A percentile compares a stretch with the other conserved stretches of the same genome.
These are phyloP conservation scores for Zancudomyces culisetae DNA, from an alignment of 371 early-diverging fungal species.

Conservation along the genomic window DNA sequence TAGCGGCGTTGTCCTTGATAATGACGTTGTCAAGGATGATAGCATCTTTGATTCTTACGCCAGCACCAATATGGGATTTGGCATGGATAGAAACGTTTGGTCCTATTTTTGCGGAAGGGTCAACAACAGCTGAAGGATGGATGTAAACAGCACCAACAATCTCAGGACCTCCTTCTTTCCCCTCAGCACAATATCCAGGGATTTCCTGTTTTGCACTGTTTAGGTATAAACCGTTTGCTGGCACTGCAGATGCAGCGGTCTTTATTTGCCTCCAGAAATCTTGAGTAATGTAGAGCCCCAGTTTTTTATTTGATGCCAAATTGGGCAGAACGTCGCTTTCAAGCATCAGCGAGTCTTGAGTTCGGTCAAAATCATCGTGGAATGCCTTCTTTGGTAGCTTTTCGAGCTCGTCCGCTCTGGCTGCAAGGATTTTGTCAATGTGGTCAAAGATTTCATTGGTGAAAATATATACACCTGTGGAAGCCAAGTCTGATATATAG, in stretches of 20 bases:
- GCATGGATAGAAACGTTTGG: slow-evolving; percentile 93
- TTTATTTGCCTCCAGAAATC: slow-evolving; percentile 91
- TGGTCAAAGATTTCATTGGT: slow-evolving; percentile 61
- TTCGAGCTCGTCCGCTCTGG: slow-evolving; percentile 29
- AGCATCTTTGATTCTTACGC: slow-evolving; percentile 86
- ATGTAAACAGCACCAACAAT: slow-evolving; percentile 81
- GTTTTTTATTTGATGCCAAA: slow-evolving; percentile 56
- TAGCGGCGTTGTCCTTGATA: slow-evolving; percentile 62
- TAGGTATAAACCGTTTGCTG: slow-evolving; percentile 76
- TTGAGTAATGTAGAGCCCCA: slow-evolving; percentile 56
- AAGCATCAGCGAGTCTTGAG: slow-evolving; percentile 56
- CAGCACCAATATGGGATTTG: slow-evolving; percentile 79
- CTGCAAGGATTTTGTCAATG: slow-evolving; percentile 57
- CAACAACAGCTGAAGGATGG: slow-evolving; percentile 81
- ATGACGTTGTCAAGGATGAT: slow-evolving; percentile 88
- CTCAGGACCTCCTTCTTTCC: slow-evolving; percentile 38
- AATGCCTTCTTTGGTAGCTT: slow-evolving; percentile 28
- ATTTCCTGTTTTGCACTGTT: slow-evolving; percentile 43
- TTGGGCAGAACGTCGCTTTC: slow-evolving; percentile 81
- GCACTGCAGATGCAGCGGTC: slow-evolving; percentile 84
- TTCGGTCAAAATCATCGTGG: slow-evolving; percentile 24
- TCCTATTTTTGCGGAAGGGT: slow-evolving; percentile 87
- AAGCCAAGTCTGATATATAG: slow-evolving; percentile 80
- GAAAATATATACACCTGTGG: slow-evolving; percentile 86
- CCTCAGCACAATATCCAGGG: slow-evolving; percentile 26